Evolutionary conservation across 106 monocot genomes (phyloP), one percentile per base, ranked within the genome.

Genomic region (Allium fistulosum): DNA sequence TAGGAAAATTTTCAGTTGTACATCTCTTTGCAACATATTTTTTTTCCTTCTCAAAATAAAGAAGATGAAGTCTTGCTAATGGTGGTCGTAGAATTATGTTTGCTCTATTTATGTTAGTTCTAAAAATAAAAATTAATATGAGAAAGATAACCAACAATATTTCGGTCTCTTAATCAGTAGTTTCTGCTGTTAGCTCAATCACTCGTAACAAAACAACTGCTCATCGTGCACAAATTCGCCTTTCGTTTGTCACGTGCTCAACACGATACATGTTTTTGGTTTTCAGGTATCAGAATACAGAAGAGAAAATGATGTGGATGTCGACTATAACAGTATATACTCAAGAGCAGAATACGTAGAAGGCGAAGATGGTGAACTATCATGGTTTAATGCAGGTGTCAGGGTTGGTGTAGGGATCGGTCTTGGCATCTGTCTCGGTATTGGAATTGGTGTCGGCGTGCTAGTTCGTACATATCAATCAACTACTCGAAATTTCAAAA

Each of bases 361-460:
- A 45, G 53, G 68, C 11, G 90, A 91, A 60, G 88, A 85, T 59
- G 90, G 85, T 28, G 84, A 88, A 52, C 75, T 88, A 8, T 88
- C 88, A 57, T 88, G 88, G 88, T 88, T 88, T 59, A 88, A 88
- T 72, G 88, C 84, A 22, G 88, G 88, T 50, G 88, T 88, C 15
- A 67, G 84, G 47, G 88, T 84, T 4, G 88, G 88, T 49, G 84
- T 88, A 6, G 84, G 88, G 9, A 79, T 88, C 37, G 75, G 82
- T 58, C 79, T 88, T 51, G 88, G 85, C 18, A 69, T 88, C 59
- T 88, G 86, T 66, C 79, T 90, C 8, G 85, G 90, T n/a, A 67
- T 89, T 55, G 88, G 88, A 63, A 26, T 89, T 26, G 88, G 88
- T 17, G 82, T 85, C 14, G 90, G 90, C 27, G 70, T 90, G 37